Percentiles rank a stretch among this genome's conserved stretches.
Conservation (phyloP, 179 eudicot genomes). For the Carnegiea gigantea region DNA sequence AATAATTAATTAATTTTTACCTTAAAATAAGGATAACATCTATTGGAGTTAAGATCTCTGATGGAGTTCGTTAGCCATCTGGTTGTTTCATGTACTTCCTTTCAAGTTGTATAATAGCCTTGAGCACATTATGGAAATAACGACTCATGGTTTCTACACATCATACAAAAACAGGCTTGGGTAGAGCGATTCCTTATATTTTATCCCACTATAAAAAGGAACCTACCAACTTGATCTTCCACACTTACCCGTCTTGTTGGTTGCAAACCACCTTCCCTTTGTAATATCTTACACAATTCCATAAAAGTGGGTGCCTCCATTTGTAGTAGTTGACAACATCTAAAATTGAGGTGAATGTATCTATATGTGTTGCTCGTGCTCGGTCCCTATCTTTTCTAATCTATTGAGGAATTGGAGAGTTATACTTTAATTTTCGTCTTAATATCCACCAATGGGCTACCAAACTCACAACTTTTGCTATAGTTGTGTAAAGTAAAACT, state of each 20-base stretch:
- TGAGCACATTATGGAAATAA: constrained; percentile 18
- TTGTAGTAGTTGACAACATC: neutral
- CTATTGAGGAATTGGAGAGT: neutral
- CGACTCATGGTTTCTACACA: constrained; percentile 7
- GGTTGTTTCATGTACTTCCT: neutral
- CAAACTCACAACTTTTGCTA: neutral
- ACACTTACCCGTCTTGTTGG: constrained; percentile 18
- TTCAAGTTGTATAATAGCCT: constrained; percentile 18
- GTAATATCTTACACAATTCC: neutral
- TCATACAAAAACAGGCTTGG: constrained; percentile 5
- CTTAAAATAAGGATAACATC: constrained; percentile 11
- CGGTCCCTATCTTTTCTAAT: neutral
- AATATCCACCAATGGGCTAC: neutral
- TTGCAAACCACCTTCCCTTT: constrained; percentile 5
- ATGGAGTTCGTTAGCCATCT: neutral
- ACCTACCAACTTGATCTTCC: constrained; percentile 24
- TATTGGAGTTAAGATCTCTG: constrained; percentile 5
- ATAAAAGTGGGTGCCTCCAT: neutral
- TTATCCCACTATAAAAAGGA: constrained; percentile 8
- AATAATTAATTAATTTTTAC: neutral
- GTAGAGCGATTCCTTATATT: neutral
- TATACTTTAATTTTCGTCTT: neutral
- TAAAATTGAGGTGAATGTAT: too few species aligned
- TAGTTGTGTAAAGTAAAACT: neutral
- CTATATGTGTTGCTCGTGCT: neutral